Percentiles rank a stretch among this genome's conserved stretches.
These are phyloP conservation scores for Arabidopsis suecica DNA, from an alignment of 345 rosid genomes.

Conservation along the genomic window DNA sequence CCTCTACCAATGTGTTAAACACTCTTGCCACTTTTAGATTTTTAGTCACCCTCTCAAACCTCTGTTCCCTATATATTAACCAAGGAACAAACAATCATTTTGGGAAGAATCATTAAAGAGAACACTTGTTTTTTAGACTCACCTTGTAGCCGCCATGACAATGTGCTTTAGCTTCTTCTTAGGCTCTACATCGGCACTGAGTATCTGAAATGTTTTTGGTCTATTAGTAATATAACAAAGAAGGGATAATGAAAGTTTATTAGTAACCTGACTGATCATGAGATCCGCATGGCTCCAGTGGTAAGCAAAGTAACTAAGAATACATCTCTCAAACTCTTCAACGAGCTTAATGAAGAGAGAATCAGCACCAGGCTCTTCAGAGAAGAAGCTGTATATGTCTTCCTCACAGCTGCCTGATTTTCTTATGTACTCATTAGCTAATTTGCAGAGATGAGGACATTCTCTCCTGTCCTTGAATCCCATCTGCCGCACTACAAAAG, in stretches of 20 bases:
- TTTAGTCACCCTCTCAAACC: conserved; percentile 83
- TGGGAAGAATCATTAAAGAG: not conserved
- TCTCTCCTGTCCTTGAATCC: conserved; percentile 82
- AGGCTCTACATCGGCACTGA: conserved; percentile 71
- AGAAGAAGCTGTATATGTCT: conserved; percentile 71
- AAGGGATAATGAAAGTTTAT: not conserved
- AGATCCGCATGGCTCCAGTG: conserved; percentile 86
- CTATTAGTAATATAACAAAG: not conserved
- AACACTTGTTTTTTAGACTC: not conserved
- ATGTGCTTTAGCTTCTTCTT: conserved; percentile 79
- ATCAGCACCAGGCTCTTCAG: conserved; percentile 67
- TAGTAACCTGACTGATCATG: conserved; percentile 78
- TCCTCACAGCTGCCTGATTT: conserved; percentile 72
- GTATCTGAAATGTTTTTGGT: conserved; percentile 51
- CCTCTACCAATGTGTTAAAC: conserved; percentile 80
- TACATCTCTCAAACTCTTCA: conserved; percentile 92
- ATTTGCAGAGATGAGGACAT: conserved; percentile 84
- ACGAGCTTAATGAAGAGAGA: conserved; percentile 82
- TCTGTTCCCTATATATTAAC: conserved; percentile 62
- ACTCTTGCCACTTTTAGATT: conserved; percentile 80
- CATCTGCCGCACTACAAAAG: conserved; percentile 79
- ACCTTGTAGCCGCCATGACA: conserved; percentile 92
- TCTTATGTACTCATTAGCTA: conserved; percentile 80
- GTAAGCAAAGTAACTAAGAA: conserved; percentile 89
- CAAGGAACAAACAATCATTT: conserved; percentile 31